A percentile compares a stretch with the other conserved stretches of the same genome.
Evolutionary conservation across 2,329 filamentous ascomycete genomes (phyloP).

Genomic region (Pseudocercospora vitis): DNA sequence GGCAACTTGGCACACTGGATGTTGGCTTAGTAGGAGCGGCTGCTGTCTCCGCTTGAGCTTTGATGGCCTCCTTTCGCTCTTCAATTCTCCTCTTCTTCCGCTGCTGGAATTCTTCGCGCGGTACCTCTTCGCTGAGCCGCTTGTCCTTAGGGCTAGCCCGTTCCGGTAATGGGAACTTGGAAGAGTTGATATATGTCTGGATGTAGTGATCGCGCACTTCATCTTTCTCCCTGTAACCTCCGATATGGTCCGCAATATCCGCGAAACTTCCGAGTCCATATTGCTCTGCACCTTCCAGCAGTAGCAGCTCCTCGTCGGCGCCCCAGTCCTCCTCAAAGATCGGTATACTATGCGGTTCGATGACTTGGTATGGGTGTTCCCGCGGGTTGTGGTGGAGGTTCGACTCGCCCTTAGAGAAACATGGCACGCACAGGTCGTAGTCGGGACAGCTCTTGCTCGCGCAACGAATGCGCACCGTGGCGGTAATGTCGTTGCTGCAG

Average conservation of each 20-base stretch:
- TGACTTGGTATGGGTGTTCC: slow-evolving; percentile 86
- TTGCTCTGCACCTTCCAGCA: slow-evolving; percentile 91
- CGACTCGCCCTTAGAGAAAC: slow-evolving; percentile 79
- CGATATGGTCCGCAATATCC: slow-evolving; percentile 96
- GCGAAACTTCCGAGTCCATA: slow-evolving; percentile 97
- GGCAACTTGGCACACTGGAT: slow-evolving; percentile 89
- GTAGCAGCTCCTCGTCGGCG: slow-evolving; percentile 90
- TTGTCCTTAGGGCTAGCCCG: slow-evolving; percentile 81
- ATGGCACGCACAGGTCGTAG: slow-evolving; percentile 95
- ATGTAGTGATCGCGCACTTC: slow-evolving; percentile 96
- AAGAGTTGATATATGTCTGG: slow-evolving; percentile 79
- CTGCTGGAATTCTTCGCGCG: slow-evolving; percentile 88
- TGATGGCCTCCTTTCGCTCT: slow-evolving; percentile 81
- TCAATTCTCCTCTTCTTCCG: slow-evolving; percentile 92
- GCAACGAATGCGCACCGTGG: slow-evolving; percentile 93
- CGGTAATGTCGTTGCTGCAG: slow-evolving; percentile 94
- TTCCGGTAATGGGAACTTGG: slow-evolving; percentile 81
- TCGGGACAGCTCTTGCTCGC: slow-evolving; percentile 81
- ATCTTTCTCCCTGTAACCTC: slow-evolving; percentile 89
- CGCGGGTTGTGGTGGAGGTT: slow-evolving; percentile 83
- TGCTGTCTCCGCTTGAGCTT: slow-evolving; percentile 76
- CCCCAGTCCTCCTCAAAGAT: slow-evolving; percentile 96
- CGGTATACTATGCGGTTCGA: slow-evolving; percentile 97
- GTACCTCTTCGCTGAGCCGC: slow-evolving; percentile 73
- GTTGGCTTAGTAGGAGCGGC: slow-evolving; percentile 90